These are phyloP conservation scores for Fistulifera pelliculosa DNA, from an alignment of 108 stramenopile species.

Conservation along the genomic window DNA sequence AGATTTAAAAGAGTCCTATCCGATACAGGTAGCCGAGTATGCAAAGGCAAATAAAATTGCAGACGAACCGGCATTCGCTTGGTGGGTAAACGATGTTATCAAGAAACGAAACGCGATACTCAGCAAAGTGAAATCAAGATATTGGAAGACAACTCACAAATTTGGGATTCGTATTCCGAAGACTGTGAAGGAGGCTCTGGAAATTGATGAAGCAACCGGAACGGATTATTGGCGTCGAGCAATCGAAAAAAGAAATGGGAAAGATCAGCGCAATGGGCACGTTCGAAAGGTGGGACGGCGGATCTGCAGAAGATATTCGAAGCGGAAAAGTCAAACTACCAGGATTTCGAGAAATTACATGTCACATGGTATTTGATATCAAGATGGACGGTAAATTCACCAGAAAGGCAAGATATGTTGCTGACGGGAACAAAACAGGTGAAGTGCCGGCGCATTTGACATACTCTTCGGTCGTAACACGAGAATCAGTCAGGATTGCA, in stretches of 20 bases:
- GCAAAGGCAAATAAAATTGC: conserved; percentile 7
- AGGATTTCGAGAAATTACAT: conserved; percentile 5
- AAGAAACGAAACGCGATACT: conserved; percentile 20
- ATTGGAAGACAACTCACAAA: conserved; percentile 22
- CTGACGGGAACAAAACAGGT: background rate
- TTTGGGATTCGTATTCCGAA: conserved; percentile 39
- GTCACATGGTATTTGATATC: conserved; percentile 33
- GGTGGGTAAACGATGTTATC: conserved; percentile 37
- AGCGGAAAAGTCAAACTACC: background rate
- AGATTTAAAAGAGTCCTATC: conserved; percentile 22
- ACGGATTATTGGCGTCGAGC: conserved; percentile 15
- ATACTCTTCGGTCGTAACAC: conserved; percentile 12
- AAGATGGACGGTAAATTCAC: conserved; percentile 10
- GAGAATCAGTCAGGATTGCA: conserved; percentile 25
- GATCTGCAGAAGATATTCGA: background rate
- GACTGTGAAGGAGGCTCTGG: conserved; percentile 26
- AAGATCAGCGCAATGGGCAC: background rate
- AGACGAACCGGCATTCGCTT: conserved; percentile 22
- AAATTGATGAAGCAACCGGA: conserved; percentile 32
- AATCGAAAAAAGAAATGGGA: conserved; percentile 28
- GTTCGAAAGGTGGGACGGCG: too few relatives aligned
- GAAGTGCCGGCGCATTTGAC: background rate
- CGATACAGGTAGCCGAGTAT: conserved; percentile 20
- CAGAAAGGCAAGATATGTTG: background rate
- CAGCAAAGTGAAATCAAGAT: conserved; percentile 1